A percentile compares a stretch with the other conserved stretches of the same genome.
Evolutionary conservation across 495 filamentous ascomycete species (phyloP).

Genomic region (Oidiodendron maius): DNA sequence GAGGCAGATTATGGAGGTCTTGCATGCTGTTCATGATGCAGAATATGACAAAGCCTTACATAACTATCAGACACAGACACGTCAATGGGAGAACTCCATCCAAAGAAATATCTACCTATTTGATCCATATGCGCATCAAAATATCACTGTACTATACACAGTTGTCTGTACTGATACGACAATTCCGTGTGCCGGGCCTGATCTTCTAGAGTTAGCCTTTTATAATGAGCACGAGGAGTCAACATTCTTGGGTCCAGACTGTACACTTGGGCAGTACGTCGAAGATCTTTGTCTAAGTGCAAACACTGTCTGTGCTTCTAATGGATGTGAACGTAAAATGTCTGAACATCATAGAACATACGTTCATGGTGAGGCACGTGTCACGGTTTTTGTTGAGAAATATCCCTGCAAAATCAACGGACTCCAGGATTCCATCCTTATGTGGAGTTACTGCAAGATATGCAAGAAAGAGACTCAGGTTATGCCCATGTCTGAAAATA

Average conservation of each 20-base stretch:
- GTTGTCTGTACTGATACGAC: constrained; percentile 86
- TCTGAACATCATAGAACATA: constrained; percentile 93
- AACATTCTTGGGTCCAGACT: constrained; percentile 72
- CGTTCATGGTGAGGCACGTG: constrained; percentile 90
- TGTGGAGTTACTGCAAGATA: constrained; percentile 96
- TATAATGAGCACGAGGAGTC: constrained; percentile 82
- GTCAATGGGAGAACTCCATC: constrained; percentile 92
- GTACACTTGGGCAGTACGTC: constrained; percentile 90
- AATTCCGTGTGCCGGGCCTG: constrained; percentile 86
- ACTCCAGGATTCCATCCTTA: constrained; percentile 74
- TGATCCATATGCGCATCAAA: constrained; percentile 90
- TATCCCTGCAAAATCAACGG: constrained; percentile 64
- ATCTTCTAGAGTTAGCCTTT: constrained; percentile 77
- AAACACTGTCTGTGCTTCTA: constrained; percentile 66
- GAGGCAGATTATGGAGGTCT: constrained; percentile 81
- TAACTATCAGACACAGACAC: constrained; percentile 88
- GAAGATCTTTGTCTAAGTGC: constrained; percentile 80
- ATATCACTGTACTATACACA: constrained; percentile 90
- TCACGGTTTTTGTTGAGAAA: constrained; percentile 81
- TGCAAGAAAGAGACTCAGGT: constrained; percentile 86
- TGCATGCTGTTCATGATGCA: constrained; percentile 89
- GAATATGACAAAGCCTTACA: constrained; percentile 95
- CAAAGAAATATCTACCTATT: constrained; percentile 79
- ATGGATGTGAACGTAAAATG: constrained; percentile 86
- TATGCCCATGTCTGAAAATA: constrained; percentile 88